phyloP scores from a whole-genome alignment of 1,284 basidiomycete species.

The Ganoderma leucocontextum region DNA sequence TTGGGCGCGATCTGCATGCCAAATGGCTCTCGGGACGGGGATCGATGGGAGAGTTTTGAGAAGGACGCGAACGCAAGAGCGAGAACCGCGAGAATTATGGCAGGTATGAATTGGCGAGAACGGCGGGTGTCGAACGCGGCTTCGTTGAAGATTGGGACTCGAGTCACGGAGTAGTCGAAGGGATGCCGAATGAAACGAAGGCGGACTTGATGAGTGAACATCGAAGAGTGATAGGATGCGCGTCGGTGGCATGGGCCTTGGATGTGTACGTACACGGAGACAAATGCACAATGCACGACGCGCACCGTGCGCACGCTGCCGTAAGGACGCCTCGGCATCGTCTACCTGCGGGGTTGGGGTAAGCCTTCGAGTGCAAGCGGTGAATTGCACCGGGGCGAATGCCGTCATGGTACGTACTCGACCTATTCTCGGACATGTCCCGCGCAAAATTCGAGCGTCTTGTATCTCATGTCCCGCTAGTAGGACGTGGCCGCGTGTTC shows the following conservation, averaged over 20 bases:
- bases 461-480: background rate
- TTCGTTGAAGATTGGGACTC: background rate
- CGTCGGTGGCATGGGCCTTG: conserved; percentile 1
- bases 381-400: conserved; percentile 12
- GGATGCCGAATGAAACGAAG: background rate
- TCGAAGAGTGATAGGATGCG: conserved; percentile 3
- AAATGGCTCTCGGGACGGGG: conserved; percentile 14
- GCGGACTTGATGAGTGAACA: background rate
- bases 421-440: conserved; percentile 13
- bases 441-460: conserved; percentile 9
- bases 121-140: conserved; percentile 4
- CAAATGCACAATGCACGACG: conserved; percentile 3
- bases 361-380: conserved; percentile 9
- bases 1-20: conserved; percentile 9
- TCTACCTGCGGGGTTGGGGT: conserved; percentile 6
- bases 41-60: conserved; percentile 9
- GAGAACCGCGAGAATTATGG: conserved; percentile 5
- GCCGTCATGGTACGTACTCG: conserved; percentile 20
- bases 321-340: background rate
- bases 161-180: background rate
- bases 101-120: conserved; percentile 2
- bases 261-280: conserved; percentile 5
- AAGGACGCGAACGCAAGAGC: conserved; percentile 2
- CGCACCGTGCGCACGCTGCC: conserved; percentile 8
- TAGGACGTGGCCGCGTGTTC: background rate